Evolutionary conservation across 148 eudicot genomes (phyloP).

Genomic region (Rhododendron griersonianum): DNA sequence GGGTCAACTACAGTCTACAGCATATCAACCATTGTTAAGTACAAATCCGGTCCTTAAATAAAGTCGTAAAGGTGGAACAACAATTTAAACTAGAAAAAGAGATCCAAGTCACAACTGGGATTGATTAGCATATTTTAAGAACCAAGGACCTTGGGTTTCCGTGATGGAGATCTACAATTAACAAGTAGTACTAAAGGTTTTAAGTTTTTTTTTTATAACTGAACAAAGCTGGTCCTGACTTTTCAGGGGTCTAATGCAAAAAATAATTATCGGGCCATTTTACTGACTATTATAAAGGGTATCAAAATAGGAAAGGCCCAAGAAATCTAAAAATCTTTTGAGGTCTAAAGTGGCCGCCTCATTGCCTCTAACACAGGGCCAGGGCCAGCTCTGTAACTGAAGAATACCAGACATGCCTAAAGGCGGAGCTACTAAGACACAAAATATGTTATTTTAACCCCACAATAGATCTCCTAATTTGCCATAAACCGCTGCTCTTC

Average conservation of each 20-base stretch:
- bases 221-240: no score
- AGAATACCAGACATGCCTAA: neutral
- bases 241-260: no score
- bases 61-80: neutral
- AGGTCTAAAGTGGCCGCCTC: no score
- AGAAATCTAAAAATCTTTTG: no score
- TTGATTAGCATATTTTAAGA: neutral
- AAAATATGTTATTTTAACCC: neutral
- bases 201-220: neutral
- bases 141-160: neutral
- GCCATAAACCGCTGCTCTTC: neutral
- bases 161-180: neutral
- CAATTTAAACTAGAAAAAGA: neutral
- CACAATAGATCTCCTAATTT: neutral
- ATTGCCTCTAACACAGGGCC: no score
- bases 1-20: no score
- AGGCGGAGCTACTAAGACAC: neutral
- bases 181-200: neutral
- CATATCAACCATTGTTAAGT: neutral
- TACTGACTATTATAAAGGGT: no score
- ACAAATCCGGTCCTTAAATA: neutral
- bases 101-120: neutral
- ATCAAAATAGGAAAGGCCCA: no score
- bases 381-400: no score
- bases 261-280: no score